Conservation (phyloP, 1,284 basidiomycete genomes). For the Lentinula novae-zelandiae region DNA sequence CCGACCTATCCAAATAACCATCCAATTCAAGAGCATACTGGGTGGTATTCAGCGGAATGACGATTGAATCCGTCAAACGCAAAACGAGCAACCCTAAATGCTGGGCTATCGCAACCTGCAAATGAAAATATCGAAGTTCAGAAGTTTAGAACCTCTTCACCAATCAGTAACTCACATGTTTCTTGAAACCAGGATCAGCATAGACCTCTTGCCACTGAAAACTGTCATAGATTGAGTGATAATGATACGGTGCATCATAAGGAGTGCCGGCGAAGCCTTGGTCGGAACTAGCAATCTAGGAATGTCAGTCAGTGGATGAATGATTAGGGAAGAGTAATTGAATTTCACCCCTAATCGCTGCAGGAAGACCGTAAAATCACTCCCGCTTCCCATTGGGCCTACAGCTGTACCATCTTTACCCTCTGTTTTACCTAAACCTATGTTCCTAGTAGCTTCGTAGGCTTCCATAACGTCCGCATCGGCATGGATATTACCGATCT, state of each 20-base stretch:
- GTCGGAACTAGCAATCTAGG: slow-evolving; percentile 45
- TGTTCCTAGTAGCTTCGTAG: slow-evolving; percentile 22
- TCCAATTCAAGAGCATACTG: slow-evolving; percentile 67
- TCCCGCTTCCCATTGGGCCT: slow-evolving; percentile 49
- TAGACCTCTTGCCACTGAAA: slow-evolving; percentile 73
- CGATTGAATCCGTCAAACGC: slow-evolving; percentile 56
- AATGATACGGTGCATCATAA: slow-evolving; percentile 72
- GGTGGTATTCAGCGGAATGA: slow-evolving; percentile 73
- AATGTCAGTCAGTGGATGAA: slow-evolving; percentile 17
- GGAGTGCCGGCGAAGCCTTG: slow-evolving; percentile 40
- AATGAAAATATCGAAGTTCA: not conserved
- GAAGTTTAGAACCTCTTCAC: not conserved
- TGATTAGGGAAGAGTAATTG: not conserved
- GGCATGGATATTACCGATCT: not conserved
- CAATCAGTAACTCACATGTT: slow-evolving; percentile 46
- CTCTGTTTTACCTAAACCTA: not conserved
- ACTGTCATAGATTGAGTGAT: slow-evolving; percentile 82
- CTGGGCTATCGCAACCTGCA: slow-evolving; percentile 37
- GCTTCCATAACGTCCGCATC: slow-evolving; percentile 28
- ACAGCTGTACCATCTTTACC: slow-evolving; percentile 23
- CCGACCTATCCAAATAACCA: slow-evolving; percentile 55
- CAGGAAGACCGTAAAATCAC: slow-evolving; percentile 73
- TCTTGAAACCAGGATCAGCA: slow-evolving; percentile 73
- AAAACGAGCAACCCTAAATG: slow-evolving; percentile 62
- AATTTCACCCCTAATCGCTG: slow-evolving; percentile 32